Base-by-base conservation (phyloP, 345 rosid species). In the Cochlearia excelsa region DNA sequence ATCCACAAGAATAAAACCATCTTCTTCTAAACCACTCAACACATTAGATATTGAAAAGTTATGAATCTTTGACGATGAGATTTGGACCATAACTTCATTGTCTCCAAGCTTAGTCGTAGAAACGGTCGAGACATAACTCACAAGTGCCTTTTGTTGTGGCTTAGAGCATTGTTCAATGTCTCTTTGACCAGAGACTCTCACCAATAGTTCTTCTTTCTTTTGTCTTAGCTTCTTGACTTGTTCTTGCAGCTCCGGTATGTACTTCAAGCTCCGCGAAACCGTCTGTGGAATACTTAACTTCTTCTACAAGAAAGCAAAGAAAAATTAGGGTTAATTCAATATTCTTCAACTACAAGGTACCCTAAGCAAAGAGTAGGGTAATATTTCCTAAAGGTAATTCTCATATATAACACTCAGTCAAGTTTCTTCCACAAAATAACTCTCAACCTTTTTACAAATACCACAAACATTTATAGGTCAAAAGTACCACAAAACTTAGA, bases 221-320 rank as follows among this genome's bases (percentile, higher is more conserved):
- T 74, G 54, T 35, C 16, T 16, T 33, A 73, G 26, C 34, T 29
- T 73, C 69, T 81, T 75, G 61, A 78, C 75, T 63, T 80, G 54
- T 1, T 61, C 57, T 45, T 77, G 74, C 26, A 82, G 45, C 51
- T 82, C 83, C 1, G 87, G 90, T 61, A 84, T 82, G 66, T 82
- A 82, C 56, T 68, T 72, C 7, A 82, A 57, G 39, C 69, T 76
- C 3, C 57, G 40, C 0, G 83, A 77, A 46, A 80, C 66, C 11
- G 81, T 84, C 10, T 52, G 60, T 1, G 85, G 83, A 61, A 78
- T 77, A 73, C 81, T 84, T 49, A 82, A 5, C 59, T 74, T 82
- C 63, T 74, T 82, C 82, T 78, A 68, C 68, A 64, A 57, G 46
- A 58, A 67, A 57, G 6, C 3, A 6, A 31, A 61, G 2, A 30